Evolutionary conservation across 306 rosid genomes (phyloP), one percentile per base, ranked within the genome.

Genomic region (Cucurbita argyrosperma): DNA sequence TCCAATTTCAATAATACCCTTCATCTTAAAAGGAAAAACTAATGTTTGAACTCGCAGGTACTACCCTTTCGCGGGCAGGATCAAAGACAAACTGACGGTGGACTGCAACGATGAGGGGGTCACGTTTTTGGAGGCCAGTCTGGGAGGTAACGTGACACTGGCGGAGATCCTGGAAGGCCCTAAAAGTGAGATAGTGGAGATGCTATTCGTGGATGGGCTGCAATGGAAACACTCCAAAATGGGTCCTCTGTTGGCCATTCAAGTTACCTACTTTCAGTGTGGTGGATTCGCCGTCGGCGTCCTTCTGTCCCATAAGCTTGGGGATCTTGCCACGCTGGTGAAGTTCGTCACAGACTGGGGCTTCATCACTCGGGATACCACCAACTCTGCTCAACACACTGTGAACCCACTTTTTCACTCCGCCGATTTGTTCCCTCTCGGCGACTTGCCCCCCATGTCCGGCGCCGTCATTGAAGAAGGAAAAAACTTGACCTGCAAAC

Each of bases 21-120:
- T 30, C 35, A 30, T 30, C 7, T 46, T 46, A 46, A 8, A 9
- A 46, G 0, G 10, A 46, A 1, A 49, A 49, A 49, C 35, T 30
- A 30, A 49, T 49, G n/a, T 49, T 12, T 49, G n/a, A 16, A 49
- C 5, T 30, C 0, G 18, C 8, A 54, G 69, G 49, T 83, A 79
- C 77, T 82, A 86, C 70, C 90, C 86, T 0, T 50, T 84, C 6
- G 86, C 88, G 5, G 86, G 90, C 0, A 72, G 84, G 53, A 42
- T 82, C 18, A 84, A 64, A 43, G 75, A 74, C 14, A 35, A 72
- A 5, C 11, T 50, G 21, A 63, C 62, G 9, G 59, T 86, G 6
- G 74, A 82, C 1, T 84, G 84, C 47, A 73, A 65, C 15, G 80
- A 84, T 12, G 80, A 69, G 3, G 88, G 87, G 0, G 84, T 53